Evolutionary conservation across 768 basidiomycete genomes (phyloP), one percentile per base, ranked within the genome.

Genomic region (Kondoa malvinella): DNA sequence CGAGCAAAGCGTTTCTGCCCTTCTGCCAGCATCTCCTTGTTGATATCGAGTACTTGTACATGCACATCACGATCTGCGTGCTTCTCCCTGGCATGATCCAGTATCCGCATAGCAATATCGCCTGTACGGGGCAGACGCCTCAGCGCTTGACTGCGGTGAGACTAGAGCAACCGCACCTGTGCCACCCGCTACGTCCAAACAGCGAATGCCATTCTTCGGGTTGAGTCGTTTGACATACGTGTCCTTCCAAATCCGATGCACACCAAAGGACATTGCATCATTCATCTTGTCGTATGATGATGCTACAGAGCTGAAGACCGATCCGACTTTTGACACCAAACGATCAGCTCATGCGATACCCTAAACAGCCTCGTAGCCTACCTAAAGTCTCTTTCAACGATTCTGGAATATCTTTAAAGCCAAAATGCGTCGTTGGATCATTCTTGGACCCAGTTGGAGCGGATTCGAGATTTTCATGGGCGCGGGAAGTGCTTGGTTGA

Each of bases 211-310:
- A 1, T 87, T 87, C 69, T 82, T 84, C 66, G 83, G 83, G 59
- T 75, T 70, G 56, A 73, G 70, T 34, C 73, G 70, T 30, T 71
- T 67, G 57, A 75, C 70, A 32, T 89, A 88, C 21, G 85, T 81
- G 77, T 97, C 92, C 78, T 97, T 99, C 95, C 95, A 99, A 27
- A 99, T 80, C 66, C 95, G 83, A 76, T 97, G 95, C 12, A 97
- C 86, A 34, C 95, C 95, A 70, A 97, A 78, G 1, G 95, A 97
- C 77, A 92, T 88, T n/a, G 92, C 89, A 76, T 97, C 95, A 81
- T 99, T 99, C 94, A 99, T 95, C 56, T 96, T 77, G 78, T 97
- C 95, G 78, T 99, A 99, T 58, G 83, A 87, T 34, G 89, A 87
- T 57, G 95, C 92, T 67, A 99, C 95, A 4, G 89, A 94, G 75